phyloP scores from a whole-genome alignment of 805 yeast genomes.

The Candida jianshihensis region DNA sequence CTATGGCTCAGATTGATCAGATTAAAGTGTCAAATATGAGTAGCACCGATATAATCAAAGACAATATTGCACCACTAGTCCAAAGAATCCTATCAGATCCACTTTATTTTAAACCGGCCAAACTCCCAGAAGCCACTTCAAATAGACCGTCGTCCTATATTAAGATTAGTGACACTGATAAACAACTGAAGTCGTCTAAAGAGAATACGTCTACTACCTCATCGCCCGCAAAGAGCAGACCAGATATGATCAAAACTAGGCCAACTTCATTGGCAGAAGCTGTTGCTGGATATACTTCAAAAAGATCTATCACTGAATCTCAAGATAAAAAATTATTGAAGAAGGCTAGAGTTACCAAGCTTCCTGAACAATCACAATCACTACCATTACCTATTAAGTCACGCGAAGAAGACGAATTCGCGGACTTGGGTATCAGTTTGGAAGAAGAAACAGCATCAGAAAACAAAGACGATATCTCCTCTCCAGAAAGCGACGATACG shows the following conservation, averaged over 20 bases:
- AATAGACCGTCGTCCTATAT: constrained; percentile 45
- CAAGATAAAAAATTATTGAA: constrained; percentile 14
- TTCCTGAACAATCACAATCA: constrained; percentile 4
- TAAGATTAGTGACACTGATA: constrained; percentile 14
- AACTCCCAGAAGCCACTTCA: constrained; percentile 41
- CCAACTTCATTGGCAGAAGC: constrained; percentile 21
- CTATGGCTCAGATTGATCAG: neutral
- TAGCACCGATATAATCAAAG: constrained; percentile 22
- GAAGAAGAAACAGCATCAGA: no score
- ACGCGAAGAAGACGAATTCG: constrained; percentile 33
- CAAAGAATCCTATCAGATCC: constrained; percentile 59
- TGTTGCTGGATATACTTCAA: constrained; percentile 20
- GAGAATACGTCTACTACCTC: neutral
- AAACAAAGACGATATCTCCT: no score
- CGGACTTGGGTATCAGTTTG: no score
- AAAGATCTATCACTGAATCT: constrained; percentile 14
- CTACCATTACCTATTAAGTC: no score
- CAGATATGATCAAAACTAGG: constrained; percentile 3
- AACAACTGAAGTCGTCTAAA: constrained; percentile 1
- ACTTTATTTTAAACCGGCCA: constrained; percentile 55
- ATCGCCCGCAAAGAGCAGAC: neutral
- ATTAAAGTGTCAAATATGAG: constrained; percentile 9
- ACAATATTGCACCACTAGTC: constrained; percentile 44
- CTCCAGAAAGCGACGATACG: no score
- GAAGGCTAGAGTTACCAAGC: constrained; percentile 18